Base-by-base conservation (phyloP, 345 rosid species). In the Murraya paniculata region DNA sequence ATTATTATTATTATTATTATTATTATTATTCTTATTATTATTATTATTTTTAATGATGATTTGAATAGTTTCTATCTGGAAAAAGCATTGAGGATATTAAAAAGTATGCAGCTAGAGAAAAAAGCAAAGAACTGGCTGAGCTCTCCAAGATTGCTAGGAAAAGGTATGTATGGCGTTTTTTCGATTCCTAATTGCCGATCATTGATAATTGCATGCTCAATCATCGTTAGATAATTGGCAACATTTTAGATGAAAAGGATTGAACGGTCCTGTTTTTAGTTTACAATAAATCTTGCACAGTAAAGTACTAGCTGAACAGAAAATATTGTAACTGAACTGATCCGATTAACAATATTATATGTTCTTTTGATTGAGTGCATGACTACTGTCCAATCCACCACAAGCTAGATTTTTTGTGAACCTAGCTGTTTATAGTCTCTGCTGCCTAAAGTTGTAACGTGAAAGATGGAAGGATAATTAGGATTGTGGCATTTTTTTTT, bases 61-160 rank as follows among this genome's bases (percentile, higher is more conserved):
- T 45, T n/a, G 14, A 66, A 18, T 67, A 84, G 87, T 77, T 82
- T 81, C 59, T 82, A 35, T 78, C 83, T 33, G 86, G 88, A 56
- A 86, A 79, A 72, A 81, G 84, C 41, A 62, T 86, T 41, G 88
- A 85, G 76, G 88, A 83, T 58, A 83, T 86, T 55, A 84, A 74
- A 78, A 82, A 24, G 78, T 60, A 73, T 31, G 86, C 84, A 36
- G 85, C 79, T 62, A 77, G 84, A 77, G 83, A 83, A 74, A 77
- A 71, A 77, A 68, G 25, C 60, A 80, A 68, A 72, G 79, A 71
- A 50, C 77, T 79, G 45, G 73, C 80, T 24, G 77, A 83, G 64
- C 70, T 81, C 19, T 79, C 85, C 13, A 83, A 74, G 85, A 45
- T 74, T 64, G 78, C 66, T 57, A 50, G 79, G 31, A 85, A 71